Evolutionary conservation across 208 protist species (phyloP), one percentile per base, ranked within the genome.

Genomic region (Acanthamoeba culbertsoni): DNA sequence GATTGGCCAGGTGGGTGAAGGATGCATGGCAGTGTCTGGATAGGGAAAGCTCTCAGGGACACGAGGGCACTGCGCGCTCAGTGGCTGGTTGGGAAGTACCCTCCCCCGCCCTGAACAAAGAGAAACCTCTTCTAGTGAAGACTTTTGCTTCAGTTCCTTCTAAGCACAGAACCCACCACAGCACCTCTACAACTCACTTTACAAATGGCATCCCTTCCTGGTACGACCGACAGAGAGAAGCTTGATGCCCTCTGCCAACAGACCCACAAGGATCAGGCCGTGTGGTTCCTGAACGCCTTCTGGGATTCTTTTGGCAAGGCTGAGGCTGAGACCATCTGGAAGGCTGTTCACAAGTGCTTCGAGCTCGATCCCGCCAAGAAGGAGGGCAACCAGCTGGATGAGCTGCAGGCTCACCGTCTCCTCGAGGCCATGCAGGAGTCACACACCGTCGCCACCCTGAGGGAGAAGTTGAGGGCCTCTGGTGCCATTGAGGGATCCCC

Each of bases 201-300:
- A 43, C 63, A 73, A 7, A 73, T 73, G 63, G 63, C 63, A 28
- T 73, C 63, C 63, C 63, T 73, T 73, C 33, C 63, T 26, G 73
- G 73, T 37, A 7, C 8, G 1, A 42, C 40, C 14, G 73, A 86
- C 73, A 37, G 40, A 37, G 73, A 86, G 73, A 86, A 86, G 73
- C 73, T 86, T 16, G 73, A 86, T 23, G 35, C 40, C 73, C 43
- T 86, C 28, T 86, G 45, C 73, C 40, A 40, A 16, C 26, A 55
- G 42, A 86, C 40, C 7, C 46, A 86, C 73, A 86, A 86, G 73
- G 73, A 86, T 31, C 84, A 91, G 84, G 84, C 51, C 10, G 84
- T 91, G 84, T 91, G 84, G 84, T 91, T 91, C 84, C 57, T 91
- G 16, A 91, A 91, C 37, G 48, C 84, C 26, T 91, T 91, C 84